Evolutionary conservation across 306 rosid species (phyloP).

Genomic region (Quercus suber): DNA sequence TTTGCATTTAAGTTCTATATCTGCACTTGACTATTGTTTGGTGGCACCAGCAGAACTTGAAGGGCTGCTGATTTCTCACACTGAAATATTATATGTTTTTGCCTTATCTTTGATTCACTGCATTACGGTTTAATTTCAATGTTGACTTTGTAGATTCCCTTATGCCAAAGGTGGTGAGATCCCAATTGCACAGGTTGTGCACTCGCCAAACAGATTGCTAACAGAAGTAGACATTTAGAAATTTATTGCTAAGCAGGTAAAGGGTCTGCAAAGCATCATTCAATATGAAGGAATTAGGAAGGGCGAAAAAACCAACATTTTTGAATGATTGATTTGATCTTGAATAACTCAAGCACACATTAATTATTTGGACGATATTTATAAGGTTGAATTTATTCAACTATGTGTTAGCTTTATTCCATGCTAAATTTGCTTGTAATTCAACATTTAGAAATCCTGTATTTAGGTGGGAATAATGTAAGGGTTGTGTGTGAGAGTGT

Average conservation of each 20-base stretch:
- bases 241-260: slow-evolving; percentile 40
- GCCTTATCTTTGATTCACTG: background rate
- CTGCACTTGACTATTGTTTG: slow-evolving; percentile 1
- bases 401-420: too few species aligned
- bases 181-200: slow-evolving; percentile 52
- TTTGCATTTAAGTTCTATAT: background rate
- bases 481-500: too few species aligned
- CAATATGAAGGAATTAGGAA: background rate
- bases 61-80: slow-evolving; percentile 41
- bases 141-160: slow-evolving; percentile 30
- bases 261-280: background rate
- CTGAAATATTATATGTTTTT: slow-evolving; percentile 27
- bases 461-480: too few species aligned
- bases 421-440: too few species aligned
- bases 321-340: background rate
- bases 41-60: slow-evolving; percentile 55
- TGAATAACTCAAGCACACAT: background rate
- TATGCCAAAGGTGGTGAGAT: slow-evolving; percentile 56
- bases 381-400: too few species aligned
- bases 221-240: slow-evolving; percentile 29
- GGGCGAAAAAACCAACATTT: background rate
- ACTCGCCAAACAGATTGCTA: slow-evolving; percentile 31
- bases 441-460: too few species aligned
- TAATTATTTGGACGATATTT: background rate
- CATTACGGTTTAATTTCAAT: background rate